Conservation (phyloP, 148 eudicot species). For the Rhododendron mucronatum region DNA sequence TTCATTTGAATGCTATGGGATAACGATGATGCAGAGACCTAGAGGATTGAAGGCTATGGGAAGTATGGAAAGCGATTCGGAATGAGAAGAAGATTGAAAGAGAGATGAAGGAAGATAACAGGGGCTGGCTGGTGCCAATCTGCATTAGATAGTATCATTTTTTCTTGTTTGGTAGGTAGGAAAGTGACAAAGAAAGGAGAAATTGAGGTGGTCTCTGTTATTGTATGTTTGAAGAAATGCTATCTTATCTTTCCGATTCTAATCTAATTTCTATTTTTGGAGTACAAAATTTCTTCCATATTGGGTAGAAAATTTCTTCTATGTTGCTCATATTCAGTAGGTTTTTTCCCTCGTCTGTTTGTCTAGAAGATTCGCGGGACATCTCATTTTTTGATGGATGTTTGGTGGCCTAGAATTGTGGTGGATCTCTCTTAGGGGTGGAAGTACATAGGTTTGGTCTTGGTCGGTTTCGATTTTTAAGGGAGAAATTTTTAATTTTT, state of each 20-base stretch:
- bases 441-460: too few relatives aligned
- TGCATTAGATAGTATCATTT: background rate
- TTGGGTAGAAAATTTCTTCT: background rate
- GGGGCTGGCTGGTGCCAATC: background rate
- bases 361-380: background rate
- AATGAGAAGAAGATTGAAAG: conserved; percentile 25
- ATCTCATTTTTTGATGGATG: background rate
- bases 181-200: background rate
- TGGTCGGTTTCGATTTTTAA: too few relatives aligned
- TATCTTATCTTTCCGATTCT: background rate
- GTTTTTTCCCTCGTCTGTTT: background rate
- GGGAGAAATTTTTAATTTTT: too few relatives aligned
- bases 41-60: conserved; percentile 97
- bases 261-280: background rate
- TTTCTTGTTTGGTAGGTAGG: conserved; percentile 9
- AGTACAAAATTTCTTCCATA: background rate
- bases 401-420: background rate
- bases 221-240: background rate
- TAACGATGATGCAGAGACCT: conserved; percentile 58
- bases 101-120: background rate
- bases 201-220: background rate
- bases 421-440: background rate
- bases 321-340: background rate
- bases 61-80: conserved; percentile 81
- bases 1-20: background rate